These are phyloP conservation scores for Periconia macrospinosa DNA, from an alignment of 2,329 filamentous ascomycete genomes.

Conservation along the genomic window DNA sequence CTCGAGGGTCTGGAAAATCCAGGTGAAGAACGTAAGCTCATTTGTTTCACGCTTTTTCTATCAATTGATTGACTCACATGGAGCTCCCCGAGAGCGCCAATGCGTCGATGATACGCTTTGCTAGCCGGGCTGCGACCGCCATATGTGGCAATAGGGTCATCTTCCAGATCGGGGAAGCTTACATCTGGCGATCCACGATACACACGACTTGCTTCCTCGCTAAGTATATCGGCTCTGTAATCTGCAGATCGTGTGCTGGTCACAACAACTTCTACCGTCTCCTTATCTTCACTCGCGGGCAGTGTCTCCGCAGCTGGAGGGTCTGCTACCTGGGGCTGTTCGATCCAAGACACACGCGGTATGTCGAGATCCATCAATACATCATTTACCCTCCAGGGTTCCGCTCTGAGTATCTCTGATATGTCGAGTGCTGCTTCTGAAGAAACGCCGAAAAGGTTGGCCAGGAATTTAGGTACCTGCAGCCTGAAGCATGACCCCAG, in stretches of 20 bases:
- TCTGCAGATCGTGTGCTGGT: no score
- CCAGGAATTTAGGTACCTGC: slow-evolving; percentile 19
- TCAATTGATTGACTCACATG: not conserved
- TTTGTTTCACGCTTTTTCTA: not conserved
- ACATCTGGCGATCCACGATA: no score
- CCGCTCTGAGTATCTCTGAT: slow-evolving; percentile 10
- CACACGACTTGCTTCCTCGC: no score
- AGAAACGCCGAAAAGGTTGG: slow-evolving; percentile 5
- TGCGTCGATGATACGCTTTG: not conserved
- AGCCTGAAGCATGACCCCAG: slow-evolving; percentile 15
- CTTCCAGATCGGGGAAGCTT: no score
- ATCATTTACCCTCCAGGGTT: slow-evolving; percentile 10
- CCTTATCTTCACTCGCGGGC: no score
- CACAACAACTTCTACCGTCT: no score
- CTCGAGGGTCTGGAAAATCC: slow-evolving; percentile 50
- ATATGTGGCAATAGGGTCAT: no score
- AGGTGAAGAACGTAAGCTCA: slow-evolving; percentile 11
- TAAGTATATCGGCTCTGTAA: no score
- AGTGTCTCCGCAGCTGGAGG: no score
- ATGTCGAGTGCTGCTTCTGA: slow-evolving; percentile 9
- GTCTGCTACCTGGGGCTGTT: slow-evolving; percentile 7
- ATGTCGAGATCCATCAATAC: slow-evolving; percentile 21
- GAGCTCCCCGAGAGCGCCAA: slow-evolving; percentile 3
- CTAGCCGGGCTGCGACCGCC: no score
- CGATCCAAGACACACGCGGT: slow-evolving; percentile 17